Base-by-base conservation (phyloP, 2,329 filamentous ascomycete genomes). In the Aspergillus texensis region DNA sequence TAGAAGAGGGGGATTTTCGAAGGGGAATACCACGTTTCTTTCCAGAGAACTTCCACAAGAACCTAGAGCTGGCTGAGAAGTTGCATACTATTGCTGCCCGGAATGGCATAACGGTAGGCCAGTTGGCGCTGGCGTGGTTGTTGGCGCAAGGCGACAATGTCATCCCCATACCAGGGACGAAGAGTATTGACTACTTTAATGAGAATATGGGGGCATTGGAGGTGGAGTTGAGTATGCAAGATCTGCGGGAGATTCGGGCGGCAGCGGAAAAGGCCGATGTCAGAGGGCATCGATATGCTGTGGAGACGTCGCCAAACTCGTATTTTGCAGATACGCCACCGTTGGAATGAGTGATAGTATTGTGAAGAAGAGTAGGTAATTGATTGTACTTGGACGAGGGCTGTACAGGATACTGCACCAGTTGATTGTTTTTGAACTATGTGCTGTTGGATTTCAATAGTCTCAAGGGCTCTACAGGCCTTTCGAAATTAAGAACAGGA, bases 41-140 rank as follows among this genome's bases (percentile, higher is more conserved):
- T 3, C 77, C 79, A 19, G 84, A 84, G 57, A 85, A 88, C 67
- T 84, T 88, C 68, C 75, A 73, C 10, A 84, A 85, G 72, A 89
- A 89, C 66, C 64, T 88, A 12, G 76, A 79, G 65, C 72, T 89
- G 2, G 82, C 88, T 3, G 82, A 85, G 36, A 73, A 74, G 21
- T 80, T 90, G 57, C 71, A 72, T 0, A 78, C 67, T 14, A 70
- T 89, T 5, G 86, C 86, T 0, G 75, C 78, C 55, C 78, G 77
- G 69, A 89, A 89, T 75, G 81, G 78, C 2, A 80, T 79, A 32
- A 87, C 87, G 0, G 68, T 85, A 0, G 80, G 80, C 3, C 84
- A 91, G 71, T 71, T 91, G 60, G 84, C 85, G 1, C 77, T 91
- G 39, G 88, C 88, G 0, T 91, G 88, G 88, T 67, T 90, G 57